Conservation (phyloP, 192 early-diverging fungal genomes). For the Entophlyctis helioformis region DNA sequence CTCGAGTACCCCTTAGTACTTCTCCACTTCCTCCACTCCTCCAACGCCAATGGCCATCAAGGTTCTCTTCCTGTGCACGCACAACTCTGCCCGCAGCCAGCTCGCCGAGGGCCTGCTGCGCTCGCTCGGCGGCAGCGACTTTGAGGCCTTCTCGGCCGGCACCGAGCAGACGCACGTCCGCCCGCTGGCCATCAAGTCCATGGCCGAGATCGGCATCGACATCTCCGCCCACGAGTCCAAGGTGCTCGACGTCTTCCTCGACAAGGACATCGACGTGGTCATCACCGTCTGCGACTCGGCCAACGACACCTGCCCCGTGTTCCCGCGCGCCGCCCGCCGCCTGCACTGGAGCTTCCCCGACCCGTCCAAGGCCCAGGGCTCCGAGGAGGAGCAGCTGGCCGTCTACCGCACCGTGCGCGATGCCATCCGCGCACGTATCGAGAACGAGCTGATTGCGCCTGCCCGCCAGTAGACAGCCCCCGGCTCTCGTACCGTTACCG, state of each 20-base stretch:
- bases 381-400: constrained; percentile 16
- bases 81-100: constrained; percentile 20
- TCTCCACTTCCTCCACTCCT: too few relatives aligned
- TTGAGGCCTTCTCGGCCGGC: constrained; percentile 12
- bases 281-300: constrained; percentile 21
- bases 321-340: constrained; percentile 5
- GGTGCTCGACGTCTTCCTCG: constrained; percentile 13
- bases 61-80: constrained; percentile 21
- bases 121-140: constrained; percentile 1
- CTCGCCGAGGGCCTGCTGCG: constrained; percentile 15
- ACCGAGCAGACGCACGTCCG: constrained; percentile 16
- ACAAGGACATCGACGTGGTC: constrained; percentile 14
- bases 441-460: constrained; percentile 7
- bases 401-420: constrained; percentile 10
- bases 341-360: constrained; percentile 22
- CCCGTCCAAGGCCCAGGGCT: constrained; percentile 13
- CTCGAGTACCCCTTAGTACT: too few relatives aligned
- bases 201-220: constrained; percentile 12
- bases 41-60: too few relatives aligned
- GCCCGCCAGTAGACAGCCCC: too few relatives aligned
- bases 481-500: too few relatives aligned
- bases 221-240: constrained; percentile 15
- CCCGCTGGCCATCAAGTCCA: constrained; percentile 13
- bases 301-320: constrained; percentile 19
- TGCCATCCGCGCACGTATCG: constrained; percentile 13